Evolutionary conservation across 129 eudicot species (phyloP).

Genomic region (Chrysanthemum lavandulifolium): DNA sequence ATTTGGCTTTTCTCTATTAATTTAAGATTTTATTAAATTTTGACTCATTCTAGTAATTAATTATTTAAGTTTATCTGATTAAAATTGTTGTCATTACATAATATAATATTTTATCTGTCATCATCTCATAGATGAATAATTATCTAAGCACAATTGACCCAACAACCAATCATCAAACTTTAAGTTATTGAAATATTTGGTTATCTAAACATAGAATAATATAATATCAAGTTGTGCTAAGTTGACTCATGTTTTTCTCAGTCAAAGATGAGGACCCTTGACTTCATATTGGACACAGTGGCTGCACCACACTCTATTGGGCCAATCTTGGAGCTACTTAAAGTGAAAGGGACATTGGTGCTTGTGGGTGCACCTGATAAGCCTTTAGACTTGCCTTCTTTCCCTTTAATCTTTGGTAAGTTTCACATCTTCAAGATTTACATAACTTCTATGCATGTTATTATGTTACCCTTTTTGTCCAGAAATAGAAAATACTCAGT

Average conservation of each 20-base stretch:
- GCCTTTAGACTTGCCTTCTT: constrained; percentile 81
- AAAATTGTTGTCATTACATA: neutral
- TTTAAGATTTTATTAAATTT: no score
- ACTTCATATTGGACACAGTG: constrained; percentile 79
- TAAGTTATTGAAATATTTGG: neutral
- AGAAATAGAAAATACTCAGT: no score
- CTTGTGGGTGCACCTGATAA: constrained; percentile 91
- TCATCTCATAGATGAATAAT: neutral
- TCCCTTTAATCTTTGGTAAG: constrained; percentile 78
- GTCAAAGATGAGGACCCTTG: constrained; percentile 68
- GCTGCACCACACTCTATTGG: constrained; percentile 85
- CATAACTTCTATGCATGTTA: neutral
- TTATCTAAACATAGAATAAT: neutral
- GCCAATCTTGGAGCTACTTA: constrained; percentile 63
- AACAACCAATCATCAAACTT: neutral
- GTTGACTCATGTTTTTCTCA: constrained; percentile 19
- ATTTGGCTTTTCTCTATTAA: neutral
- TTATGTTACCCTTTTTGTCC: neutral
- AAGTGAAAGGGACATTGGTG: constrained; percentile 70
- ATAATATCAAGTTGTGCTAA: neutral
- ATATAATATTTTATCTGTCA: neutral
- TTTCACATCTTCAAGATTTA: neutral
- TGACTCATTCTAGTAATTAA: neutral
- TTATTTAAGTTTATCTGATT: neutral
- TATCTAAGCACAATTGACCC: neutral